Evolutionary conservation across 768 basidiomycete species (phyloP).

Genomic region (Rhodotorula taiwanensis): DNA sequence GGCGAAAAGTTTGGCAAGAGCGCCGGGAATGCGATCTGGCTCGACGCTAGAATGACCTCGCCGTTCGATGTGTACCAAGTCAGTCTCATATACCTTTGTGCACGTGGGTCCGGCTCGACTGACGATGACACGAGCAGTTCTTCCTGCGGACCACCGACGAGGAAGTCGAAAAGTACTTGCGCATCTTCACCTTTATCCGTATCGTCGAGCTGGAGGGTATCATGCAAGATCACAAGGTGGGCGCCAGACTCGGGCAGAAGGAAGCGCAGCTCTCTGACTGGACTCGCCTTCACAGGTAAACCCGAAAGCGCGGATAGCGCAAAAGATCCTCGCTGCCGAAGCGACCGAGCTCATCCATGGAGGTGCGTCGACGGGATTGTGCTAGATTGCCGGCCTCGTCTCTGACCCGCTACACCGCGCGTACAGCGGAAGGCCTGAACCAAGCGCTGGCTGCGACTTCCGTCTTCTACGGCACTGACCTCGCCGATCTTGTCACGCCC

Average conservation of each 20-base stretch:
- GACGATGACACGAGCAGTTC: constrained; percentile 54
- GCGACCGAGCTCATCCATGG: constrained; percentile 59
- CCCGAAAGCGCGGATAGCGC: constrained; percentile 51
- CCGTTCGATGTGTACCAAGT: constrained; percentile 95
- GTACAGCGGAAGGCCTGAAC: constrained; percentile 20
- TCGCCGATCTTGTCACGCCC: background rate
- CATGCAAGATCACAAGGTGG: constrained; percentile 58
- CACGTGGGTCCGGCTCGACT: constrained; percentile 16
- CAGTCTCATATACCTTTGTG: constrained; percentile 8
- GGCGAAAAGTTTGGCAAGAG: constrained; percentile 98
- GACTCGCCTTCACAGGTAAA: constrained; percentile 37
- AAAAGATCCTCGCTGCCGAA: constrained; percentile 54
- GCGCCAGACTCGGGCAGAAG: no score
- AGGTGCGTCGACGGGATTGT: constrained; percentile 44
- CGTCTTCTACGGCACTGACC: constrained; percentile 21
- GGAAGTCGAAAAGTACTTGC: constrained; percentile 71
- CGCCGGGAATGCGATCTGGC: constrained; percentile 89
- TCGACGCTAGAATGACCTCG: constrained; percentile 69
- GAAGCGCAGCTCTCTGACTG: background rate
- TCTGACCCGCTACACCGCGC: no score
- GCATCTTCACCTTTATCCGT: constrained; percentile 71
- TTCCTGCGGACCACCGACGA: constrained; percentile 74
- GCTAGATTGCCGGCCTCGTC: no score
- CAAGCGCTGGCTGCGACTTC: constrained; percentile 34
- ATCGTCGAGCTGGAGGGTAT: constrained; percentile 55